phyloP scores from a whole-genome alignment of 805 yeast genomes.

The Yamadazyma ubonensis region DNA sequence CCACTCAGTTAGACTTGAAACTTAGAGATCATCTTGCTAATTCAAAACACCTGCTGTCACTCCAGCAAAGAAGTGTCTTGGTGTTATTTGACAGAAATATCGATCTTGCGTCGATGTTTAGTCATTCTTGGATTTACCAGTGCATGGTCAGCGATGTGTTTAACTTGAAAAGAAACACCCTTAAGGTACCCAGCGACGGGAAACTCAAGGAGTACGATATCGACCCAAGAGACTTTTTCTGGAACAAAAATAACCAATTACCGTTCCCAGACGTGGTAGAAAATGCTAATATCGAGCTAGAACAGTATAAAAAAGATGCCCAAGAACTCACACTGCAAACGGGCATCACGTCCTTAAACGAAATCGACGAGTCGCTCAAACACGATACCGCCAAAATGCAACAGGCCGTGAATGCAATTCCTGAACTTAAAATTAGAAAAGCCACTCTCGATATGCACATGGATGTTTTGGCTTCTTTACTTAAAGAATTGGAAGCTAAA shows the following conservation, averaged over 20 bases:
- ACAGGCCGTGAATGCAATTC: constrained; percentile 87
- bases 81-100: constrained; percentile 83
- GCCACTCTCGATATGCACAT: constrained; percentile 92
- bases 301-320: constrained; percentile 82
- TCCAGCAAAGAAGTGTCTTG: constrained; percentile 66
- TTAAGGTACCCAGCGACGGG: constrained; percentile 46
- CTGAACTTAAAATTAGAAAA: constrained; percentile 87
- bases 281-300: constrained; percentile 82
- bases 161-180: constrained; percentile 76
- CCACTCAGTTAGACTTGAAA: constrained; percentile 79
- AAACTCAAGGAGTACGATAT: constrained; percentile 65
- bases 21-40: constrained; percentile 85
- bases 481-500: constrained; percentile 82
- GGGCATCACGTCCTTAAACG: constrained; percentile 69
- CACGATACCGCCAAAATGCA: constrained; percentile 59
- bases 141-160: constrained; percentile 94
- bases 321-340: constrained; percentile 78
- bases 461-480: constrained; percentile 84
- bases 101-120: constrained; percentile 89
- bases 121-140: constrained; percentile 97
- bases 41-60: constrained; percentile 32
- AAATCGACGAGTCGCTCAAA: constrained; percentile 57
- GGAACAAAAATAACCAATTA: constrained; percentile 77
- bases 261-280: constrained; percentile 99
- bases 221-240: constrained; percentile 91